A percentile compares a stretch with the other conserved stretches of the same genome.
These are phyloP conservation scores for Bocquillonia castaneifolia DNA, from an alignment of 441 rosid genomes.

Conservation along the genomic window DNA sequence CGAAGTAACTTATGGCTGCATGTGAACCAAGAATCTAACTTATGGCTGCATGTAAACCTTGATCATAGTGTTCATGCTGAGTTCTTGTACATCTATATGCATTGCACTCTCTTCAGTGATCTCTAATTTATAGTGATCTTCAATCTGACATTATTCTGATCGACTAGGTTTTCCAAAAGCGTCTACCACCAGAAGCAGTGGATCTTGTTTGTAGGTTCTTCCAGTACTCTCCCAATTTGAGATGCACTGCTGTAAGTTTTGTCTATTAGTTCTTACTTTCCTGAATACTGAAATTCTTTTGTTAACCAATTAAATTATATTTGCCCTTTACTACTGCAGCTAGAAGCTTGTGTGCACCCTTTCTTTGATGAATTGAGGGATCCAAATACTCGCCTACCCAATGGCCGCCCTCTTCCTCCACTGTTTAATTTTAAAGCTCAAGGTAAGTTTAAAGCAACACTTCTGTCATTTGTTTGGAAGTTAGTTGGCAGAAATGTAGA, in stretches of 20 bases:
- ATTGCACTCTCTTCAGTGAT: no score
- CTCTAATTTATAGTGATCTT: conserved; percentile 9
- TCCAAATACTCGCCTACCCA: conserved; percentile 82
- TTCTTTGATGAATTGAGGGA: conserved; percentile 94
- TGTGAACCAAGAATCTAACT: no score
- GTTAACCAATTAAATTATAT: background rate
- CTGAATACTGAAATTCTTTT: background rate
- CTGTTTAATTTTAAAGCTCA: conserved; percentile 77
- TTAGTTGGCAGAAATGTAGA: background rate
- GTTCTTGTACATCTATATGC: background rate
- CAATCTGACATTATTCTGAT: conserved; percentile 6
- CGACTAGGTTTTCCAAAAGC: conserved; percentile 85
- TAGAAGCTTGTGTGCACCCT: conserved; percentile 93
- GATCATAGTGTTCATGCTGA: background rate
- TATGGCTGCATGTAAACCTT: no score
- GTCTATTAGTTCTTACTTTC: background rate
- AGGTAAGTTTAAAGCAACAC: conserved; percentile 35
- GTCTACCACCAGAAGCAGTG: conserved; percentile 93
- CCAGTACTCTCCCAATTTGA: conserved; percentile 95
- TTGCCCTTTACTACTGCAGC: conserved; percentile 34
- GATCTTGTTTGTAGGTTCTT: conserved; percentile 95
- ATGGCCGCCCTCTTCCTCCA: conserved; percentile 95
- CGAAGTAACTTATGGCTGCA: background rate
- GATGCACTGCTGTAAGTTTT: conserved; percentile 92
- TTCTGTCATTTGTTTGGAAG: background rate